phyloP scores from a whole-genome alignment of 805 yeast species.

The Helenozyma rhizophorensis region DNA sequence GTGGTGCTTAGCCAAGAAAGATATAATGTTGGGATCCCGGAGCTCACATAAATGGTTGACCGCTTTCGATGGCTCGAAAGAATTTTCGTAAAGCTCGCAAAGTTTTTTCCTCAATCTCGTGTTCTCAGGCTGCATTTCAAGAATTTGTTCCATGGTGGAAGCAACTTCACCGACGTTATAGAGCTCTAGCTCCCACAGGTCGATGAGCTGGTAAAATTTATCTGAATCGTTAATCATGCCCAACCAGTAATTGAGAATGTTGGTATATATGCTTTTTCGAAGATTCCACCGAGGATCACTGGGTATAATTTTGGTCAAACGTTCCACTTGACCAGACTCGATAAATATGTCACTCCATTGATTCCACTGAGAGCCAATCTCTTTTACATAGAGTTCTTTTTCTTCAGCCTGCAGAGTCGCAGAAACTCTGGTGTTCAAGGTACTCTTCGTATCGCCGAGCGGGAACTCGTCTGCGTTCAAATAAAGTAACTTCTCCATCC shows the following conservation, averaged over 20 bases:
- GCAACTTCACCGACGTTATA: conserved; percentile 47
- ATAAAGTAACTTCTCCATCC: conserved; percentile 30
- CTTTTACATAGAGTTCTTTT: conserved; percentile 18
- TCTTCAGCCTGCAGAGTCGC: conserved; percentile 12
- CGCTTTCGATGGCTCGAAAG: conserved; percentile 59
- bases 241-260: conserved; percentile 50
- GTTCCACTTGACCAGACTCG: conserved; percentile 40
- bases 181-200: conserved; percentile 54
- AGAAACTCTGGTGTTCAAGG: conserved; percentile 16
- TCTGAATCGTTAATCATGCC: conserved; percentile 14
- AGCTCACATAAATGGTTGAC: conserved; percentile 57
- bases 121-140: conserved; percentile 24
- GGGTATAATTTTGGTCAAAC: conserved; percentile 58
- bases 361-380: conserved; percentile 52
- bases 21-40: conserved; percentile 51
- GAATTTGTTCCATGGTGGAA: conserved; percentile 41
- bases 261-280: conserved; percentile 21
- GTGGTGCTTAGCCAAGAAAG: conserved; percentile 59
- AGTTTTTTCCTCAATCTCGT: conserved; percentile 37
- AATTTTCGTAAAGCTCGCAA: conserved; percentile 50
- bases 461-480: conserved; percentile 20
- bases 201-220: conserved; percentile 40
- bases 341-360: conserved; percentile 54
- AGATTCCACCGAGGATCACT: conserved; percentile 31
- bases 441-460: conserved; percentile 29